Base-by-base conservation (phyloP, 371 early-diverging fungal species). In the Rhizopus sp. region DNA sequence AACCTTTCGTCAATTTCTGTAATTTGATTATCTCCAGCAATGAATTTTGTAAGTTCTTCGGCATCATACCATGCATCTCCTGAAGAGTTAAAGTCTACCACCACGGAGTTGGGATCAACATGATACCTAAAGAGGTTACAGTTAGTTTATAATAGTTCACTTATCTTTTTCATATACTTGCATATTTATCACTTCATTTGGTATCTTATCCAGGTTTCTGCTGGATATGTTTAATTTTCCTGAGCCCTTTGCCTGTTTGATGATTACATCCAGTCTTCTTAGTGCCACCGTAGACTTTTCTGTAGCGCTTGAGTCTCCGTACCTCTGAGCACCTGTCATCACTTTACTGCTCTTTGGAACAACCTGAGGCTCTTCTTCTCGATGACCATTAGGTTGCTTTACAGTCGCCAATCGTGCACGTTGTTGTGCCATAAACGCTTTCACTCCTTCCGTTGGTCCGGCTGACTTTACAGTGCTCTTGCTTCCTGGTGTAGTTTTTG, bases 161-260 rank as follows among this genome's bases (percentile, higher is more conserved):
- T 12, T 3, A 15, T 50, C 31, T 12, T 7, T 8, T 40, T 49
- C 4, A 6, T 10, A 16, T 10, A 51, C 60, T 50, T 66, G 71
- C 84, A 84, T 82, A 15, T 74, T 76, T 73, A 82, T 85, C 5
- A 92, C 76, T 41, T 79, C 81, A 16, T 79, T 69, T 0, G 95
- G 93, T 16, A 94, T 65, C 7, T 62, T 72, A 0, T 72, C 71
- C 49, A 94, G 69, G 16, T 69, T 66, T 55, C 88, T 80, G 63
- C 79, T 82, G 16, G 90, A 84, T 13, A 94, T 70, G 60, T 91
- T 88, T 35, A 94, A 73, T 51, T 78, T 83, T 13, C 93, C 91
- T 53, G 68, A 62, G 1, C 63, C 49, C 40, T 77, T 75, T 6
- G 79, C 75, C 60, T 73, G 75, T 10, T 67, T 68, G n/a, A 77